These are phyloP conservation scores for Halophytophthora batemanensis DNA, from an alignment of 352 stramenopile species.

Conservation along the genomic window DNA sequence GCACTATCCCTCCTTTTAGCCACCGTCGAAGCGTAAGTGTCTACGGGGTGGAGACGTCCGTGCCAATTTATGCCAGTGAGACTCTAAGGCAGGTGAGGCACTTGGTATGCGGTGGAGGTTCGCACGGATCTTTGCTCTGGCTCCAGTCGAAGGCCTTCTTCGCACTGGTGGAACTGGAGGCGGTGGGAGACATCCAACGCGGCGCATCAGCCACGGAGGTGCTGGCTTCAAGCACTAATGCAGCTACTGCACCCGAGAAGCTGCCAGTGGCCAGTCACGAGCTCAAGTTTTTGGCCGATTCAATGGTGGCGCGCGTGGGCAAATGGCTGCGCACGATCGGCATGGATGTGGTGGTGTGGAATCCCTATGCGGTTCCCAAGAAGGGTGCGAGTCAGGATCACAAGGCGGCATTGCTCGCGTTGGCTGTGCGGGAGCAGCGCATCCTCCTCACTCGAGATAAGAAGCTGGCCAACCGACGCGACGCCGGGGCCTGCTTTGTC, in stretches of 20 bases:
- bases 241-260: too few relatives aligned
- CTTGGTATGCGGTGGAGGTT: too few relatives aligned
- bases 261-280: too few relatives aligned
- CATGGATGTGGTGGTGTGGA: conserved; percentile 66
- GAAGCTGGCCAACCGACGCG: conserved; percentile 32
- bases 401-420: conserved; percentile 27
- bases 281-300: conserved; percentile 70
- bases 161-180: conserved; percentile 28
- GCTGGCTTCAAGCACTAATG: too few relatives aligned
- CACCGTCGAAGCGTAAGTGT: conserved; percentile 27
- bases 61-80: too few relatives aligned
- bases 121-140: conserved; percentile 42
- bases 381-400: conserved; percentile 11
- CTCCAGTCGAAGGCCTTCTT: conserved; percentile 41
- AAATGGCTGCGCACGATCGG: conserved; percentile 73
- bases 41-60: too few relatives aligned
- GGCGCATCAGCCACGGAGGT: too few relatives aligned
- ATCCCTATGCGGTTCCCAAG: conserved; percentile 11
- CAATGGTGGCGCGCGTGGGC: conserved; percentile 67
- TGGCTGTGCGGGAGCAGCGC: conserved; percentile 32
- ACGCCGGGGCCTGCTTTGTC: conserved; percentile 53
- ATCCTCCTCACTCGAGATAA: conserved; percentile 56
- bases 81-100: too few relatives aligned
- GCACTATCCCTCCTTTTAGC: conserved; percentile 62
- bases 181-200: conserved; percentile 32